Base-by-base conservation (phyloP, 108 stramenopile genomes). In the Craspedostauros australis region DNA sequence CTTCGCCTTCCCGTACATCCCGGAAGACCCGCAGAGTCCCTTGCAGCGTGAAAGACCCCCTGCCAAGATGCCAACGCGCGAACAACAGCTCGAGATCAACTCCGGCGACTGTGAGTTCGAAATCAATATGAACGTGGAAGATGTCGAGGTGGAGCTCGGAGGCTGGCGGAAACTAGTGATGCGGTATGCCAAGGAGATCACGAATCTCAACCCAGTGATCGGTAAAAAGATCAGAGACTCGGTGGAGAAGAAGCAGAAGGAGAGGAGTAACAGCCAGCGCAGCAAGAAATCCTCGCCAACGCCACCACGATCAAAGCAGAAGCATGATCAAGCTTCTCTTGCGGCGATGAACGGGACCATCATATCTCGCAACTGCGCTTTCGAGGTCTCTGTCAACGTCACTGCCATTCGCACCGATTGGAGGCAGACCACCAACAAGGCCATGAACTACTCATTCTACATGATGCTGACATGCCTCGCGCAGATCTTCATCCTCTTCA, bases 401-500 rank as follows among this genome's bases (percentile, higher is more conserved):
- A 92, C 86, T 14, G 94, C 94, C 7, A 59, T 93, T 39, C 68
- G 94, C 22, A 87, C 83, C 5, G 83, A 95, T 54, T 91, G 88
- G 88, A 82, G 91, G 31, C 45, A 66, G 20, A 83, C 88, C 5
- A 88, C 84, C 12, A 77, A 67, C 24, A 88, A 84, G 54, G 95
- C 92, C 2, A 86, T 91, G 62, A 95, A 90, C 50, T 95, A 95
- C 62, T 78, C 79, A 20, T 88, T 92, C 46, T 77, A 75, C 58
- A 89, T 91, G 88, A 95, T 93, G 84, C 45, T 91, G 25, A 80
- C 77, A 5, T 95, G 90, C 52, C 58, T 95, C 51, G 66, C 73
- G 23, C 95, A 95, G 65, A 93, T 93, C 22, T 82, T 88, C 16
- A 50, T 93, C 2, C 72, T 95, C n/a, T 59, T 94, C 28, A 56